A percentile compares a stretch with the other conserved stretches of the same genome.
Evolutionary conservation across 805 yeast genomes (phyloP).

Genomic region (Metschnikowia aberdeeniae): DNA sequence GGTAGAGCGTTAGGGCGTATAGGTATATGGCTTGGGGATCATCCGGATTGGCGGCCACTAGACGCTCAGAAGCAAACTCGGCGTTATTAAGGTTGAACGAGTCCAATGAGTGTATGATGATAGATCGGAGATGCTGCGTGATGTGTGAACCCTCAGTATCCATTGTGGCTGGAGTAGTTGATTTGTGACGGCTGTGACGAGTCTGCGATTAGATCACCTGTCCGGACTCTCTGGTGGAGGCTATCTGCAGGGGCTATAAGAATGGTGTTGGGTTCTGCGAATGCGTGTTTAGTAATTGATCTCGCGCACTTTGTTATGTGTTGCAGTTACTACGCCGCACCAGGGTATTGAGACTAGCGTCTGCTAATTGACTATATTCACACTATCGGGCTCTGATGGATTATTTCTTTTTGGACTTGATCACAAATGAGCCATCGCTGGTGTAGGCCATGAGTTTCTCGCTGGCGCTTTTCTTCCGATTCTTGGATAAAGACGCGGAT

Average conservation of each 20-base stretch:
- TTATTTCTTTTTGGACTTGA: constrained; percentile 28
- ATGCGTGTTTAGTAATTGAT: no score
- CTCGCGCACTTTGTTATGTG: no score
- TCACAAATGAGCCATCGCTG: constrained; percentile 37
- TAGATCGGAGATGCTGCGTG: constrained; percentile 48
- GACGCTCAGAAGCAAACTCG: constrained; percentile 79
- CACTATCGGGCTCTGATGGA: no score
- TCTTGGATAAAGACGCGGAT: constrained; percentile 3
- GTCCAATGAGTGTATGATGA: constrained; percentile 68
- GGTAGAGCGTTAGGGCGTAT: constrained; percentile 62
- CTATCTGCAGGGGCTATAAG: no score
- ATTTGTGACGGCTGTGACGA: neutral
- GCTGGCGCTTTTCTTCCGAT: constrained; percentile 5
- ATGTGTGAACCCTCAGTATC: constrained; percentile 19
- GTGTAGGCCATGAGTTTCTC: constrained; percentile 41
- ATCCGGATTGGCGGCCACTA: constrained; percentile 57
- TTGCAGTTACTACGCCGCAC: no score
- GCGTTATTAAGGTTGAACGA: constrained; percentile 70
- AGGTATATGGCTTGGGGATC: constrained; percentile 62
- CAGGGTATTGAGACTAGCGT: no score
- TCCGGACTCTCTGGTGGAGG: no score
- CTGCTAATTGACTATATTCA: no score
- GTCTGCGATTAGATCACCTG: neutral
- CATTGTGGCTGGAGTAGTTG: constrained; percentile 6
- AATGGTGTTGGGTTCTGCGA: no score